phyloP scores from a whole-genome alignment of 202 grass and related monocot genomes.

The Zizania palustris region DNA sequence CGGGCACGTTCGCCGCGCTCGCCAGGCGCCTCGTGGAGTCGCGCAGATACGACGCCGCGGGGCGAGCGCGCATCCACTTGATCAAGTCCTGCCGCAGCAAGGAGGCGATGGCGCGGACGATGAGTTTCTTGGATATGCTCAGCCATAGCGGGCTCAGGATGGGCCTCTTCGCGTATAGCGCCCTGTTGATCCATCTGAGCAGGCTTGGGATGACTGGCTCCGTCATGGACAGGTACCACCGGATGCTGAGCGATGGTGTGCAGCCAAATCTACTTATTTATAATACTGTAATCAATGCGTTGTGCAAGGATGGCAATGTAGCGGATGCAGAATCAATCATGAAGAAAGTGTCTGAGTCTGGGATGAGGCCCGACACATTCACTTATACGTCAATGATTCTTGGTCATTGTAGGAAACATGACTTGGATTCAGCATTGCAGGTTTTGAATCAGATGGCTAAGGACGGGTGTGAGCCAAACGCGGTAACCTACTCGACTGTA shows the following conservation, averaged over 20 bases:
- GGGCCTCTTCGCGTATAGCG: constrained; percentile 39
- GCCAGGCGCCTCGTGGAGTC: constrained; percentile 37
- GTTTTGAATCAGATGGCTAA: constrained; percentile 47
- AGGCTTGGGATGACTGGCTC: constrained; percentile 42
- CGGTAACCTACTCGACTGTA: constrained; percentile 48
- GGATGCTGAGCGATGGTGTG: constrained; percentile 41
- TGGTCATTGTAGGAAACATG: constrained; percentile 51
- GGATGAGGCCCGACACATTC: constrained; percentile 54
- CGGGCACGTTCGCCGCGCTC: constrained; percentile 44
- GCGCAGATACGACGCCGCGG: constrained; percentile 22
- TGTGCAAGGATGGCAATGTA: constrained; percentile 55
- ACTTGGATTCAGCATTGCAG: constrained; percentile 52
- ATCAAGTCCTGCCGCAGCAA: constrained; percentile 41
- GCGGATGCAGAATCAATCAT: constrained; percentile 49
- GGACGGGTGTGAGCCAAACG: constrained; percentile 52
- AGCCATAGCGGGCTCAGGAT: constrained; percentile 36
- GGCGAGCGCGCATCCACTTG: constrained; percentile 48
- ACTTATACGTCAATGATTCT: constrained; percentile 64
- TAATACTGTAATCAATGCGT: constrained; percentile 59
- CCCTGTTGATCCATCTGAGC: constrained; percentile 54
- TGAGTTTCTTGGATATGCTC: constrained; percentile 46
- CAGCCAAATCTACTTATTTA: constrained; percentile 61
- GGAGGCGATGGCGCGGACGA: constrained; percentile 24
- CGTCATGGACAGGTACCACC: constrained; percentile 51
- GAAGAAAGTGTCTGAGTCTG: constrained; percentile 41